Evolutionary conservation across 2,329 filamentous ascomycete genomes (phyloP).

Genomic region (Fusarium praegraminearum): DNA sequence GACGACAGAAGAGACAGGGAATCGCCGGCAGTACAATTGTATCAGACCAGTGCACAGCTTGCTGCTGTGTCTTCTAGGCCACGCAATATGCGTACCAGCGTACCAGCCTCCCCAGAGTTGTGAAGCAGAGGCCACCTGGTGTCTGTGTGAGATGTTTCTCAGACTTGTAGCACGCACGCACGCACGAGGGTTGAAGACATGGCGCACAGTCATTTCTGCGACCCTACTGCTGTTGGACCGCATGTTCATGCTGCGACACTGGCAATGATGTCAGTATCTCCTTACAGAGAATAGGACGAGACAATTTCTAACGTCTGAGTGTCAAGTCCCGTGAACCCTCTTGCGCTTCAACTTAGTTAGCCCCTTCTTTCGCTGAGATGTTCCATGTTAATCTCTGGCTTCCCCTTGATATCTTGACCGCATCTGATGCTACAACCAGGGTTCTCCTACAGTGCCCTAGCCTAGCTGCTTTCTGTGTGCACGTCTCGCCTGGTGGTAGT

Average conservation of each 20-base stretch:
- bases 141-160: constrained; percentile 37
- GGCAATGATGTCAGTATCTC: constrained; percentile 43
- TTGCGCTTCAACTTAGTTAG: background rate
- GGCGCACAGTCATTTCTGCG: constrained; percentile 39
- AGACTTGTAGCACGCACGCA: constrained; percentile 30
- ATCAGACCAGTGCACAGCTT: constrained; percentile 34
- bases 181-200: constrained; percentile 36
- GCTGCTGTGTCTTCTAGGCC: constrained; percentile 38
- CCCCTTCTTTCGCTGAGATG: constrained; percentile 23
- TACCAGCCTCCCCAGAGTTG: constrained; percentile 41
- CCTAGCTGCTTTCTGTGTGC: constrained; percentile 43
- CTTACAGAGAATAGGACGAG: constrained; percentile 33
- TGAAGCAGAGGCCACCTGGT: constrained; percentile 39
- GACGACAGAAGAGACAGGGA: constrained; percentile 27
- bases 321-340: constrained; percentile 21
- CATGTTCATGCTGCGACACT: constrained; percentile 25
- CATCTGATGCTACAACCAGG: constrained; percentile 36
- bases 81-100: constrained; percentile 44
- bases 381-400: constrained; percentile 34
- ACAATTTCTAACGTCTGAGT: constrained; percentile 34
- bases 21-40: constrained; percentile 34
- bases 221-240: constrained; percentile 21
- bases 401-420: constrained; percentile 44
- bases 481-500: constrained; percentile 45
- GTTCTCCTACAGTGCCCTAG: constrained; percentile 38